Evolutionary conservation across 139 green algal species (phyloP), one percentile per base, ranked within the genome.

Genomic region (Nannochloris sp.): DNA sequence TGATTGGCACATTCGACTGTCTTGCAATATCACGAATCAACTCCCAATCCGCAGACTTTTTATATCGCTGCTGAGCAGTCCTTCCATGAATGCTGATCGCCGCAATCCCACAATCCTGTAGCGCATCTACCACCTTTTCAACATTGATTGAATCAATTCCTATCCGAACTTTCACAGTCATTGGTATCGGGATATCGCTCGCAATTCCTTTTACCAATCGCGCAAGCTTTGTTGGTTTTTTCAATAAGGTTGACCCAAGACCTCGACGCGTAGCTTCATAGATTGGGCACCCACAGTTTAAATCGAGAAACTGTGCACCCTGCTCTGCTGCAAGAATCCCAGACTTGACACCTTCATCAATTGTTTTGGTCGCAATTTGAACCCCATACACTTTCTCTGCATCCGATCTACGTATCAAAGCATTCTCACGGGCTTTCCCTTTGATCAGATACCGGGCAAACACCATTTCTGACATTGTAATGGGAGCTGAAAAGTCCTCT

Each of bases 211-310:
- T 61, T 16, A 94, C 84, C 64, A 96, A 71, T 48, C 77, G 74
- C 23, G 79, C 83, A 44, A 96, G 79, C 70, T 91, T 89, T 2
- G 56, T 64, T 0, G 90, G 88, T 63, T 88, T 92, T 24, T 83
- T 74, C 46, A 95, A 71, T 76, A 96, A 73, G 1, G 71, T 73
- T 2, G 84, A 80, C 1, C 90, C 88, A 46, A 83, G 57, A 4
- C 90, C 90, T 7, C 85, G 63, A 40, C 79, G 73, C 15, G 84
- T 87, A 18, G 81, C 86, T 69, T 95, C 87, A 49, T 90, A 71
- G 36, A 92, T 93, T 19, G 87, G 87, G 68, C 88, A 94, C 48
- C 87, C 86, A 60, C 78, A 88, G 73, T 96, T 96, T 27, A 96
- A 73, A 68, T 95, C 88, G 5, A 95, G 18, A 46, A 74, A 94